Conservation (phyloP, 306 rosid species). For the Cucumis cinereus region DNA sequence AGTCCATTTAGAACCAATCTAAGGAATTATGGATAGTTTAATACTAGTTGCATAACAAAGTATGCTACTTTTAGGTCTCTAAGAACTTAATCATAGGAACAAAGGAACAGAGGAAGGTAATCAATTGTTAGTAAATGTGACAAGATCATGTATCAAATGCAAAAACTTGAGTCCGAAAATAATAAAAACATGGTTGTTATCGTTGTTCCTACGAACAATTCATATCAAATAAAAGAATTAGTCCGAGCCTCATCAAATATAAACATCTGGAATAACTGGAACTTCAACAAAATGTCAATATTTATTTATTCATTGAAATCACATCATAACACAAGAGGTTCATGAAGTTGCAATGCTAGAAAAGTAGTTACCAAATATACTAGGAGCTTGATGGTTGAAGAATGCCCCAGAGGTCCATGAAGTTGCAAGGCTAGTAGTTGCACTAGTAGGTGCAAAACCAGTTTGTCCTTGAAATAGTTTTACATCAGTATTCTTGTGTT, state of each 20-base stretch:
- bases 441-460: slow-evolving; percentile 27
- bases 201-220: neutral
- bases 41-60: neutral
- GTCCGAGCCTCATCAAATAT: neutral
- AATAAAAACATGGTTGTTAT: neutral
- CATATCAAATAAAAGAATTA: neutral
- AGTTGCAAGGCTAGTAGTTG: slow-evolving; percentile 21
- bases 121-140: neutral
- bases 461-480: slow-evolving; percentile 36
- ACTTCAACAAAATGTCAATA: neutral
- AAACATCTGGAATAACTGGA: neutral
- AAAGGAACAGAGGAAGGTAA: neutral
- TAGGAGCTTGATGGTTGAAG: slow-evolving; percentile 21
- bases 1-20: neutral
- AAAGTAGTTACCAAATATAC: slow-evolving; percentile 45
- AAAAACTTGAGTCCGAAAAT: neutral
- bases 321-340: neutral
- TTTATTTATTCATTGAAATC: neutral
- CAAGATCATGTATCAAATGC: neutral
- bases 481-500: slow-evolving; percentile 26
- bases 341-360: too few species aligned
- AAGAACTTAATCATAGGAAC: neutral
- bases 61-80: neutral
- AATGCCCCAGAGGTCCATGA: slow-evolving; percentile 55
- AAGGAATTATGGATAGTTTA: neutral